Conservation (phyloP, 495 filamentous ascomycete genomes). For the Penicillium egyptiacum region DNA sequence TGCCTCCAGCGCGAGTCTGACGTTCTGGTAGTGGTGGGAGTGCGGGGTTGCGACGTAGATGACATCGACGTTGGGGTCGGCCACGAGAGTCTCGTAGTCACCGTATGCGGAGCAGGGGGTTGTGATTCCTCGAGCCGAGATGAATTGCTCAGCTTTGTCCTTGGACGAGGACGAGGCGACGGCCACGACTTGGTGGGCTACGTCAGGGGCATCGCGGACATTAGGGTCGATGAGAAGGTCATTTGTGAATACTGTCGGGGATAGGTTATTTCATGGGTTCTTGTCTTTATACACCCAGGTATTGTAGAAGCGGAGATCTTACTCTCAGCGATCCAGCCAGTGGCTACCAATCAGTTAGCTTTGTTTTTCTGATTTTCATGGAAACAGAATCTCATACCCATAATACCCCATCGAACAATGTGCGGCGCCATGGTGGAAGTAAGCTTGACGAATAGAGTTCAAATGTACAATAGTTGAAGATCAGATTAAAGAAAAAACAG, state of each 20-base stretch:
- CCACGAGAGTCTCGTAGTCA: slow-evolving; percentile 75
- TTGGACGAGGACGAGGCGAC: slow-evolving; percentile 77
- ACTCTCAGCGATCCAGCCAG: slow-evolving; percentile 77
- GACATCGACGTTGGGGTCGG: slow-evolving; percentile 77
- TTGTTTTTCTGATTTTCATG: background rate
- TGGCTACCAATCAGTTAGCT: slow-evolving; percentile 51
- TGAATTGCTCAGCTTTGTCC: slow-evolving; percentile 68
- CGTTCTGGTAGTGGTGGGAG: slow-evolving; percentile 93
- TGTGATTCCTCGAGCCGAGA: slow-evolving; percentile 64
- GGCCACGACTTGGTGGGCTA: slow-evolving; percentile 76
- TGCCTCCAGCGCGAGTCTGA: slow-evolving; percentile 74
- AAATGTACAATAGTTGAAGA: background rate
- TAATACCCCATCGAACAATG: slow-evolving; percentile 74
- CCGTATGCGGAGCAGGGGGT: slow-evolving; percentile 71
- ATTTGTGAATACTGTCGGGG: slow-evolving; percentile 64
- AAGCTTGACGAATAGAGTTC: background rate
- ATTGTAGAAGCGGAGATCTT: slow-evolving; percentile 22
- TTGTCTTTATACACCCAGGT: background rate
- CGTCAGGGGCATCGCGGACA: slow-evolving; percentile 66
- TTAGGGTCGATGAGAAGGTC: slow-evolving; percentile 81
- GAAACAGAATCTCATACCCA: slow-evolving; percentile 47
- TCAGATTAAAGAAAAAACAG: background rate
- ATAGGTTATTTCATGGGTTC: slow-evolving; percentile 4
- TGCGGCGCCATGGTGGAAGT: slow-evolving; percentile 42
- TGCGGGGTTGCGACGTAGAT: slow-evolving; percentile 94